phyloP scores from a whole-genome alignment of 2,329 filamentous ascomycete genomes.

The Xylariomycetidae sp. region DNA sequence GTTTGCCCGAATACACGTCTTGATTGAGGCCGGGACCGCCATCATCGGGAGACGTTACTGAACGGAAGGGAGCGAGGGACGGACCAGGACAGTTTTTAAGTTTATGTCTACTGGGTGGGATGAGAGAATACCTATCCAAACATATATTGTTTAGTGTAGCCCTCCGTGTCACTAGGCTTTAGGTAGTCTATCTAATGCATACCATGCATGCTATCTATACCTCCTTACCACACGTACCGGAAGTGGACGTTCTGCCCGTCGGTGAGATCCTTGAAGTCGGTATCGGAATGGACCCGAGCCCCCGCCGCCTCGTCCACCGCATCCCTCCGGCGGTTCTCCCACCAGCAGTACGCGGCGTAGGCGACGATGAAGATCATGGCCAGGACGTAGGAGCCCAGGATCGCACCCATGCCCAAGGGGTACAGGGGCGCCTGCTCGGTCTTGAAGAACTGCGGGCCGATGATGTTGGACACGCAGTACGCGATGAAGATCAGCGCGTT shows the following conservation, averaged over 20 bases:
- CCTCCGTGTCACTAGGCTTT: too few relatives aligned
- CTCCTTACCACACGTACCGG: neutral
- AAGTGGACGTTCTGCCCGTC: neutral
- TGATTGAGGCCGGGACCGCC: too few relatives aligned
- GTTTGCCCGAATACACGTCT: too few relatives aligned
- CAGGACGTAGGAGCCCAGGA: neutral
- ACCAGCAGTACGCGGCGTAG: neutral
- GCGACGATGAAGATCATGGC: neutral
- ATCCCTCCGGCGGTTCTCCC: conserved; percentile 1
- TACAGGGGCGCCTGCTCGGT: neutral
- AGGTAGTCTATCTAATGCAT: too few relatives aligned
- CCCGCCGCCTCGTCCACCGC: neutral
- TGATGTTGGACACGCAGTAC: conserved; percentile 19
- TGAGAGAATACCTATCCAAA: too few relatives aligned
- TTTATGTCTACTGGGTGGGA: too few relatives aligned
- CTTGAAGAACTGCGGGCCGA: conserved; percentile 20
- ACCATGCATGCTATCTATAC: too few relatives aligned
- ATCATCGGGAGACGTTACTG: too few relatives aligned
- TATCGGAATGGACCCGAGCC: neutral
- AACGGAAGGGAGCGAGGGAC: too few relatives aligned
- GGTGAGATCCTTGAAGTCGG: neutral
- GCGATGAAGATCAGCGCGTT: conserved; percentile 16
- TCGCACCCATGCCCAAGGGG: neutral
- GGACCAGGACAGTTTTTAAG: too few relatives aligned
- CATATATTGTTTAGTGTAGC: too few relatives aligned